Conservation (phyloP, 805 yeast genomes). For the Yamadazyma laniorum region DNA sequence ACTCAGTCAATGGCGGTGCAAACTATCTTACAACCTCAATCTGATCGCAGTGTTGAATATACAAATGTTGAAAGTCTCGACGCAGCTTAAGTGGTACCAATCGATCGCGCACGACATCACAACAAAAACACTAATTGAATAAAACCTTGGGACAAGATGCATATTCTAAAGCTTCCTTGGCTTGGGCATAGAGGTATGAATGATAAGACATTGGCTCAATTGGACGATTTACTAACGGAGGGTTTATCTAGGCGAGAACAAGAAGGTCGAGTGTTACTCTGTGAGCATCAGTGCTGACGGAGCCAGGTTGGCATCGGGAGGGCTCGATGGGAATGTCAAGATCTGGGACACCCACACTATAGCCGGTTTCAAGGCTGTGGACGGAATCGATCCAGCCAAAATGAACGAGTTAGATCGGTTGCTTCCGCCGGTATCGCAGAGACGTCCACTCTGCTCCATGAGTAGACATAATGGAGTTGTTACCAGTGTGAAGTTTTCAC, state of each 20-base stretch:
- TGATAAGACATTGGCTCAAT: background rate
- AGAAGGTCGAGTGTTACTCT: constrained; percentile 82
- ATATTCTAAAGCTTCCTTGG: constrained; percentile 45
- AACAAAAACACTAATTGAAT: too few species aligned
- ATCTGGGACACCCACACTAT: constrained; percentile 77
- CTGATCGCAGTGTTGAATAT: background rate
- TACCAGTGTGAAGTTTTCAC: constrained; percentile 88
- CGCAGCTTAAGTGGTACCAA: too few species aligned
- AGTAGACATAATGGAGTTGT: constrained; percentile 96
- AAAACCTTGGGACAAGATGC: too few species aligned
- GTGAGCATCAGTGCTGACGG: constrained; percentile 82
- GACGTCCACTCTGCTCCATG: constrained; percentile 78
- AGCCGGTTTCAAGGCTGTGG: constrained; percentile 34
- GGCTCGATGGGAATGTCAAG: constrained; percentile 83
- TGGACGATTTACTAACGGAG: constrained; percentile 19
- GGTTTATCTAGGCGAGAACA: constrained; percentile 58
- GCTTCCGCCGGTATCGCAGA: constrained; percentile 22
- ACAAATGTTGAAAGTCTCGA: too few species aligned
- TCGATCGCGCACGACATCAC: too few species aligned
- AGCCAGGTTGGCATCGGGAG: constrained; percentile 86
- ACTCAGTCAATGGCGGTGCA: background rate
- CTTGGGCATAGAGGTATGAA: constrained; percentile 42
- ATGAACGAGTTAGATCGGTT: constrained; percentile 10
- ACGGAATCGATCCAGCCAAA: constrained; percentile 9
- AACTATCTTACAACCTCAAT: too few species aligned